These are phyloP conservation scores for Phytophthora europaea DNA, from an alignment of 352 stramenopile genomes.

Conservation along the genomic window DNA sequence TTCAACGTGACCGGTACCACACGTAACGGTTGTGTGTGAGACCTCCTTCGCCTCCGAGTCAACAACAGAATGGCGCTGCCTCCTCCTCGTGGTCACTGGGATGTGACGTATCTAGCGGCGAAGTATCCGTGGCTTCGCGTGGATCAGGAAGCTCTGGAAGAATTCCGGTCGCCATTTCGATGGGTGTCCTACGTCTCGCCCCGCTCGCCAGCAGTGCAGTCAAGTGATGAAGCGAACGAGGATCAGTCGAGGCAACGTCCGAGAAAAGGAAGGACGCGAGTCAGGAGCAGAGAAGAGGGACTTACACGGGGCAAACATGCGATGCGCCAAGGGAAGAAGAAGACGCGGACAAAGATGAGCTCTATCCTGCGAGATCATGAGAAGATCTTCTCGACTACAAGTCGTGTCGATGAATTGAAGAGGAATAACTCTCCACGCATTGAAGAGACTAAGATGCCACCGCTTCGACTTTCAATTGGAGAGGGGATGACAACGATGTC, in stretches of 20 bases:
- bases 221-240: slow-evolving; percentile 7
- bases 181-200: slow-evolving; percentile 42
- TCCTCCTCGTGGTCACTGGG: slow-evolving; percentile 43
- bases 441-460: not conserved
- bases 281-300: slow-evolving; percentile 11
- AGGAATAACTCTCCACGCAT: slow-evolving; percentile 19
- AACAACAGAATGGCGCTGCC: slow-evolving; percentile 29
- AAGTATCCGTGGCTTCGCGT: slow-evolving; percentile 88
- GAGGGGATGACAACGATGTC: not conserved
- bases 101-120: slow-evolving; percentile 59
- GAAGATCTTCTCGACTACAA: slow-evolving; percentile 8
- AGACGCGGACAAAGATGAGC: slow-evolving; percentile 2
- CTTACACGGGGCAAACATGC: not conserved
- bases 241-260: not conserved
- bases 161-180: slow-evolving; percentile 73
- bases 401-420: not conserved
- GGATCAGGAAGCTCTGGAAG: slow-evolving; percentile 64
- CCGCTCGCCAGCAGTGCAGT: slow-evolving; percentile 11
- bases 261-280: not conserved
- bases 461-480: not conserved
- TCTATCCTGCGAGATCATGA: slow-evolving; percentile 24
- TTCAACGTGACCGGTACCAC: slow-evolving; percentile 22
- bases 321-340: slow-evolving; percentile 10
- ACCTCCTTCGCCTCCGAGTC: not conserved
- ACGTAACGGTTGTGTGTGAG: slow-evolving; percentile 20